These are phyloP conservation scores for Sclerotinia subarctica DNA, from an alignment of 2,329 filamentous ascomycete genomes.

Conservation along the genomic window DNA sequence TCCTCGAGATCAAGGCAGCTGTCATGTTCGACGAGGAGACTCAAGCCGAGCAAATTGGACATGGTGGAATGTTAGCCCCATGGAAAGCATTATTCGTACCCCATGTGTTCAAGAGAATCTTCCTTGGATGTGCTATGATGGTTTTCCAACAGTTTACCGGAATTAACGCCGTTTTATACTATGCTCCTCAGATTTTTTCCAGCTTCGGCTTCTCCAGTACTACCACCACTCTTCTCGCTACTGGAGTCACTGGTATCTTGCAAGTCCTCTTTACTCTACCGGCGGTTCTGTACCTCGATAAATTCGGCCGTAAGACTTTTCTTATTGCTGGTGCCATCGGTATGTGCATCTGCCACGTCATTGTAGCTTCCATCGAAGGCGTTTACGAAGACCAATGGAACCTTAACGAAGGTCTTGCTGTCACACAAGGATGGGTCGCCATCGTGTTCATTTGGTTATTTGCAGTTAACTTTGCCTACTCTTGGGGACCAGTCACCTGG, in stretches of 20 bases:
- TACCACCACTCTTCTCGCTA: conserved; percentile 57
- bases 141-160: conserved; percentile 51
- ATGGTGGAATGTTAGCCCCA: conserved; percentile 50
- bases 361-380: conserved; percentile 44
- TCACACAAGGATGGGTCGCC: conserved; percentile 41
- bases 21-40: conserved; percentile 52
- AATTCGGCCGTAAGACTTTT: conserved; percentile 59
- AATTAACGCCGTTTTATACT: conserved; percentile 46
- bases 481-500: conserved; percentile 41
- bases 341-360: conserved; percentile 64
- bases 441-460: conserved; percentile 40
- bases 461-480: conserved; percentile 35
- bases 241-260: conserved; percentile 66
- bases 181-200: conserved; percentile 47
- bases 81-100: conserved; percentile 40
- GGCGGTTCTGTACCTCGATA: conserved; percentile 62
- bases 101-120: conserved; percentile 46
- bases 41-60: conserved; percentile 39
- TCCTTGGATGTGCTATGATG: conserved; percentile 49
- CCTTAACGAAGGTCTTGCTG: conserved; percentile 16
- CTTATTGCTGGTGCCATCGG: conserved; percentile 62
- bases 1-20: conserved; percentile 53
- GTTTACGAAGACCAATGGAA: conserved; percentile 42
- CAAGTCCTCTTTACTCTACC: conserved; percentile 65
- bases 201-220: conserved; percentile 43